Evolutionary conservation across 2,329 filamentous ascomycete species (phyloP).

Genomic region (Penicillium sp.): DNA sequence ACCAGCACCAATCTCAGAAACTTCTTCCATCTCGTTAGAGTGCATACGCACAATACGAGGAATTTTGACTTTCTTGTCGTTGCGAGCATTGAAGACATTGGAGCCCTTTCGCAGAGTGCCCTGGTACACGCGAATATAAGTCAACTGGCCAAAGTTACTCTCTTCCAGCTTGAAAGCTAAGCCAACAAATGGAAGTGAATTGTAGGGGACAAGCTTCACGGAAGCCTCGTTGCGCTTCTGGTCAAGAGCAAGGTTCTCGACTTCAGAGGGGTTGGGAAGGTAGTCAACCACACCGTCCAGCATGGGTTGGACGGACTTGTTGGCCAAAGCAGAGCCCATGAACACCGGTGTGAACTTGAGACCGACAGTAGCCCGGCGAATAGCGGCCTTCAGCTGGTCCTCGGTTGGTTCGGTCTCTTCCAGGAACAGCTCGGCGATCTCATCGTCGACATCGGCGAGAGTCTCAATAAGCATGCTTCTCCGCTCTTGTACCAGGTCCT

Average conservation of each 20-base stretch:
- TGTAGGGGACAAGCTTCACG: slow-evolving; percentile 87
- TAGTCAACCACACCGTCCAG: slow-evolving; percentile 95
- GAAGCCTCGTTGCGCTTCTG: slow-evolving; percentile 68
- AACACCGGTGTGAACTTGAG: slow-evolving; percentile 90
- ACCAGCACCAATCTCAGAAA: slow-evolving; percentile 83
- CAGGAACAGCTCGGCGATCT: slow-evolving; percentile 91
- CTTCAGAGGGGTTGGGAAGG: slow-evolving; percentile 83
- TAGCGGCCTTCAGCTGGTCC: slow-evolving; percentile 83
- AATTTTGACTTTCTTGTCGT: slow-evolving; percentile 91
- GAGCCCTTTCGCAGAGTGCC: slow-evolving; percentile 80
- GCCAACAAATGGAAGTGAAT: slow-evolving; percentile 87
- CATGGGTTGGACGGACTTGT: slow-evolving; percentile 94
- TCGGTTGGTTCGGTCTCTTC: slow-evolving; percentile 75
- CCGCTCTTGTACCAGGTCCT: slow-evolving; percentile 72
- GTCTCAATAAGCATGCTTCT: slow-evolving; percentile 84
- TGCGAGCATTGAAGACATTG: slow-evolving; percentile 89
- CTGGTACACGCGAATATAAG: slow-evolving; percentile 97
- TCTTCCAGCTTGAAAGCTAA: slow-evolving; percentile 98
- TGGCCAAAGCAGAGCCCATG: slow-evolving; percentile 91
- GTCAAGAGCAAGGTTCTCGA: slow-evolving; percentile 85
- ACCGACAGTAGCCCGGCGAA: slow-evolving; percentile 80
- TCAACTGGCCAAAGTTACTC: slow-evolving; percentile 96
- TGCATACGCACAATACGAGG: slow-evolving; percentile 99
- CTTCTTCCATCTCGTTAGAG: slow-evolving; percentile 98
- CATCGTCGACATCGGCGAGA: slow-evolving; percentile 93